phyloP scores from a whole-genome alignment of 306 rosid species.

The Erythrophleum fordii region DNA sequence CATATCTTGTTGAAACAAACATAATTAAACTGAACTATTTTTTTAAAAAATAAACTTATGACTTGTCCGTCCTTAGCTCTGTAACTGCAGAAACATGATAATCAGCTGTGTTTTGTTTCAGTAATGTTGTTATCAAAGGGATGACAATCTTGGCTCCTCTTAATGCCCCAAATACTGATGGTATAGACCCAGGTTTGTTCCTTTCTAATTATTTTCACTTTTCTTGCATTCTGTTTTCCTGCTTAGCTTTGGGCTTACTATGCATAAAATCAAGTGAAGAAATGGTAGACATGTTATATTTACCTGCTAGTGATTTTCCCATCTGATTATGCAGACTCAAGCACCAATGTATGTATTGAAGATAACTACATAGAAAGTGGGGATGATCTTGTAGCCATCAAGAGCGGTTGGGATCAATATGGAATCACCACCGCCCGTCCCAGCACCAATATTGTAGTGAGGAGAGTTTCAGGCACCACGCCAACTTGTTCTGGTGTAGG shows the following conservation, averaged over 20 bases:
- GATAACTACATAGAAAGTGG: constrained; percentile 98
- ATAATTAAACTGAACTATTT: not conserved
- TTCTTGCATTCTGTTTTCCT: constrained; percentile 11
- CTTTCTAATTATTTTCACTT: not conserved
- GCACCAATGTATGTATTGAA: constrained; percentile 80
- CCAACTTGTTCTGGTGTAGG: constrained; percentile 97
- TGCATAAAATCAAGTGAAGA: constrained; percentile 5
- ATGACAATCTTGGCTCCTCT: constrained; percentile 97
- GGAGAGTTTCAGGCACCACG: constrained; percentile 91
- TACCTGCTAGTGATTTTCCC: constrained; percentile 19
- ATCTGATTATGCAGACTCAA: constrained; percentile 66
- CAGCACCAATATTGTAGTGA: constrained; percentile 75
- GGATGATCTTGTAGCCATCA: constrained; percentile 92
- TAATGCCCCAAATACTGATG: constrained; percentile 95
- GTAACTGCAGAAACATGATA: constrained; percentile 26
- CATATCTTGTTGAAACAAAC: constrained; percentile 1
- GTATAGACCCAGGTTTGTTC: constrained; percentile 86
- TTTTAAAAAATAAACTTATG: constrained; percentile 2
- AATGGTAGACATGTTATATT: not conserved
- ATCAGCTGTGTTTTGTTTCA: constrained; percentile 50
- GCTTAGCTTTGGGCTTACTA: not conserved
- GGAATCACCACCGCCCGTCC: constrained; percentile 79
- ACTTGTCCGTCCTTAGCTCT: constrained; percentile 7
- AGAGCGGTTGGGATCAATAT: constrained; percentile 98
- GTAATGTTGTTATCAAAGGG: constrained; percentile 87